Percentiles rank a stretch among this genome's conserved stretches.
Conservation (phyloP, 805 yeast species). For the Yarrowia porcina region DNA sequence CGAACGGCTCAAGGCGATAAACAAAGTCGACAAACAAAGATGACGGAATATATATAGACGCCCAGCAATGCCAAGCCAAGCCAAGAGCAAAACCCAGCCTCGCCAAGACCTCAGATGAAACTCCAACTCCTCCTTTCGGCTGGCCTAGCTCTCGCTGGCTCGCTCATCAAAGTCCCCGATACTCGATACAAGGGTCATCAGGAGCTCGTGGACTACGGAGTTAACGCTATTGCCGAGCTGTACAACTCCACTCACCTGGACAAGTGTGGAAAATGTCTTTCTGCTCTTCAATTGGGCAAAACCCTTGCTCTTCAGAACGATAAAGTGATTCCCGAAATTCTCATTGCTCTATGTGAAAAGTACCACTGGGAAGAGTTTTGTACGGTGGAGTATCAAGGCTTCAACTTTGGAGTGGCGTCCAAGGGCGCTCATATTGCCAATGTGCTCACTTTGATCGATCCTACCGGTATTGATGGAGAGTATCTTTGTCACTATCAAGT, state of each 20-base stretch:
- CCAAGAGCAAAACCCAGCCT: not conserved
- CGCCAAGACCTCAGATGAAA: not conserved
- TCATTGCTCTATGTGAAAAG: constrained; percentile 7
- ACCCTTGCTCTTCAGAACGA: constrained; percentile 16
- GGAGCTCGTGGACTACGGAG: constrained; percentile 9
- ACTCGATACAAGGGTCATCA: not conserved
- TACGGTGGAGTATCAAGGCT: constrained; percentile 6
- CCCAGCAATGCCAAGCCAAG: too few species aligned
- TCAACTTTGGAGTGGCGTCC: constrained; percentile 16
- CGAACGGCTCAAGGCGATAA: too few species aligned
- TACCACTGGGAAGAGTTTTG: constrained; percentile 20
- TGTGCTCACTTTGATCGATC: constrained; percentile 50
- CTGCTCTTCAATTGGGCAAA: constrained; percentile 4
- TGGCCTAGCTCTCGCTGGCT: constrained; percentile 2
- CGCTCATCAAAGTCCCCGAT: constrained; percentile 9
- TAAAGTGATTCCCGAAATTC: constrained; percentile 14
- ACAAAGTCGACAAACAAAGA: too few species aligned
- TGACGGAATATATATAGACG: too few species aligned
- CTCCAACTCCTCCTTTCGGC: not conserved
- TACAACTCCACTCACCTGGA: constrained; percentile 15
- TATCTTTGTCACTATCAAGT: constrained; percentile 50
- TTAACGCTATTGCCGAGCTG: constrained; percentile 7
- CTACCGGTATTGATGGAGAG: constrained; percentile 53
- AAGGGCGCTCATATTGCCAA: constrained; percentile 44
- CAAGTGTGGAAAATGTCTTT: constrained; percentile 6